These are phyloP conservation scores for Stipa capillata DNA, from an alignment of 176 grass and related monocot species.

Conservation along the genomic window DNA sequence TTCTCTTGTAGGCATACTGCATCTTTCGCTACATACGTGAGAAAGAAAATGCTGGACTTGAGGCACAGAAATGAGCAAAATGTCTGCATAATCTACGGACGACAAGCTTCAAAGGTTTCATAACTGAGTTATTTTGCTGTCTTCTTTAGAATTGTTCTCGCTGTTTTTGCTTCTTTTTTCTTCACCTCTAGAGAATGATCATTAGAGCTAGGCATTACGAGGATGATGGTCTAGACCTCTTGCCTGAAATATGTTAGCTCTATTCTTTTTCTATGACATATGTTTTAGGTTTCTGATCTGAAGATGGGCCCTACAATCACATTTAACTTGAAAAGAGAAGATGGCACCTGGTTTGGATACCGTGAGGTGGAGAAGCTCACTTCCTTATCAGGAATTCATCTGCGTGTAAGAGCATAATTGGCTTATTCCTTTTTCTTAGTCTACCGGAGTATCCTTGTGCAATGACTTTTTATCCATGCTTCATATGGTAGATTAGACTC, in stretches of 20 bases:
- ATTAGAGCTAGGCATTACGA: not conserved
- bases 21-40: conserved; percentile 62
- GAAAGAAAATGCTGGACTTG: conserved; percentile 65
- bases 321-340: conserved; percentile 99
- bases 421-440: not conserved
- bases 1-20: conserved; percentile 64
- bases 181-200: not conserved
- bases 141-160: not conserved
- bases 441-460: not conserved
- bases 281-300: conserved; percentile 35
- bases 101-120: conserved; percentile 41
- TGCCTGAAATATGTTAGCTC: not conserved
- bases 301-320: conserved; percentile 73
- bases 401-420: conserved; percentile 59
- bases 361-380: conserved; percentile 87
- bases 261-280: not conserved
- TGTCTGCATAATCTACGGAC: conserved; percentile 77
- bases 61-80: conserved; percentile 73
- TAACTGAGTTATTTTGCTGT: not conserved
- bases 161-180: not conserved
- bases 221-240: not conserved
- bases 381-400: conserved; percentile 74
- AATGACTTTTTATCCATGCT: not conserved
- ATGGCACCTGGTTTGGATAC: conserved; percentile 80
- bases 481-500: not conserved